Conservation (phyloP, 192 early-diverging fungal genomes). For the Spizellomyces sp. region DNA sequence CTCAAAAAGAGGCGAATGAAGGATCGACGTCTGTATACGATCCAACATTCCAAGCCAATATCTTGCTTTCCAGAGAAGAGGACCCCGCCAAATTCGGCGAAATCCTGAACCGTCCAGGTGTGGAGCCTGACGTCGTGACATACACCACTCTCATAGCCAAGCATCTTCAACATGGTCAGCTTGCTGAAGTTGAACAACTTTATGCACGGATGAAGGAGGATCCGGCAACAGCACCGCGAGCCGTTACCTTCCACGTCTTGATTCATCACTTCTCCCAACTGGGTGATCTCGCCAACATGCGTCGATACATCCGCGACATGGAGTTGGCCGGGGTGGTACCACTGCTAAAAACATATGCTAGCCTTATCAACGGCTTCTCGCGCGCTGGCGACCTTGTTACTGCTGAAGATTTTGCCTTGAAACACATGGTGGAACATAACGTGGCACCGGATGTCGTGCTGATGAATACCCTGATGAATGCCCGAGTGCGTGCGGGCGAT, state of each 20-base stretch:
- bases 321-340: not conserved
- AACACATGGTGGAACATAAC: not conserved
- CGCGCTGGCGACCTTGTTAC: not conserved
- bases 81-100: not conserved
- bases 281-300: not conserved
- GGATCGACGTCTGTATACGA: no score
- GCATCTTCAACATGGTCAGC: not conserved
- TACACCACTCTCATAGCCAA: not conserved
- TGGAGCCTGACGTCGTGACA: not conserved
- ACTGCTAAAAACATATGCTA: not conserved
- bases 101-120: not conserved
- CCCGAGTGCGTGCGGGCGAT: not conserved
- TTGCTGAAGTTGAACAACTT: slow-evolving; percentile 2
- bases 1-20: no score
- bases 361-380: not conserved
- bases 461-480: slow-evolving; percentile 7
- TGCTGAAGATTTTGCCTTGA: not conserved
- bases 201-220: not conserved
- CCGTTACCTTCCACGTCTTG: slow-evolving; percentile 10
- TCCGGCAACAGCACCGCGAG: not conserved
- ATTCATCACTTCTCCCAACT: slow-evolving; percentile 7
- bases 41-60: no score
- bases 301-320: slow-evolving; percentile 3
- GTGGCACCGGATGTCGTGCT: not conserved
- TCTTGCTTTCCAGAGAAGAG: no score